A percentile compares a stretch with the other conserved stretches of the same genome.
Conservation (phyloP, 495 filamentous ascomycete species). For the Penicillium ucsense region DNA sequence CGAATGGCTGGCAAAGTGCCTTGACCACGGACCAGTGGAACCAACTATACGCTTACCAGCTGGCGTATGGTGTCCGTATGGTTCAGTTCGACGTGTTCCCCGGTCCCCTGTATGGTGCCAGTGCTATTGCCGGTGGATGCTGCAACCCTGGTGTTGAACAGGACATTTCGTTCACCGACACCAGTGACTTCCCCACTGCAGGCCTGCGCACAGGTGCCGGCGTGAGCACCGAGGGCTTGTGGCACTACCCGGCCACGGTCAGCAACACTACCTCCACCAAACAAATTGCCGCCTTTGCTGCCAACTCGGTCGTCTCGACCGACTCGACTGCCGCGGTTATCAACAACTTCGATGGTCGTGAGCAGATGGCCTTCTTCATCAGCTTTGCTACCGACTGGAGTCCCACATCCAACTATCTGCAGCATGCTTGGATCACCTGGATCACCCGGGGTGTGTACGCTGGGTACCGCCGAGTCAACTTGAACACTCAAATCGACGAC, state of each 20-base stretch:
- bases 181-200: conserved; percentile 39
- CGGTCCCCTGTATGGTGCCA: conserved; percentile 38
- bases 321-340: conserved; percentile 47
- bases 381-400: conserved; percentile 47
- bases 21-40: conserved; percentile 49
- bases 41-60: conserved; percentile 47
- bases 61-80: conserved; percentile 48
- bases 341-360: conserved; percentile 46
- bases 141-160: conserved; percentile 43
- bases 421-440: conserved; percentile 59
- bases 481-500: conserved; percentile 57
- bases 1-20: conserved; percentile 38
- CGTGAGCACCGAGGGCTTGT: conserved; percentile 45
- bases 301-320: conserved; percentile 14
- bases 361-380: conserved; percentile 56
- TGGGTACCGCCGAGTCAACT: conserved; percentile 44
- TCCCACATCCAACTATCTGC: conserved; percentile 43
- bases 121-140: conserved; percentile 31
- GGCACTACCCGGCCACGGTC: conserved; percentile 49
- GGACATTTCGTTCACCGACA: conserved; percentile 38
- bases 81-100: conserved; percentile 51
- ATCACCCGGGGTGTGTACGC: conserved; percentile 47
- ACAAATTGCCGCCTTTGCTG: conserved; percentile 43
- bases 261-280: conserved; percentile 43
- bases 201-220: conserved; percentile 39